Percentiles rank a stretch among this genome's conserved stretches.
Evolutionary conservation across 192 early-diverging fungal species (phyloP).

Genomic region (Coemansia sp.): DNA sequence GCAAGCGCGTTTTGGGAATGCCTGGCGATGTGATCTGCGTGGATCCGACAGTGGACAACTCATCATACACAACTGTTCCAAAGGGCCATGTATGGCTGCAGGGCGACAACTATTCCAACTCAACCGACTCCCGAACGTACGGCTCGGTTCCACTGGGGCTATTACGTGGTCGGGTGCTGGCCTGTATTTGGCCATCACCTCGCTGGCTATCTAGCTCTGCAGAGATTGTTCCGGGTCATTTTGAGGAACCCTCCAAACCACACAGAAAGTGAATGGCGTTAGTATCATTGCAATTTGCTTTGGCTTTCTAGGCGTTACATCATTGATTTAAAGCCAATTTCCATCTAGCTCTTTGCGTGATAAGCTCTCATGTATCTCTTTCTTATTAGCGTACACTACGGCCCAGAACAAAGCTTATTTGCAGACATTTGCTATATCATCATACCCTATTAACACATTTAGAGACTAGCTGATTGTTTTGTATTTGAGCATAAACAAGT

Average conservation of each 20-base stretch:
- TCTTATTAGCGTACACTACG: background rate
- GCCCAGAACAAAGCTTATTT: background rate
- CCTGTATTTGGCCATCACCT: slow-evolving; percentile 55
- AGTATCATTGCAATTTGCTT: background rate
- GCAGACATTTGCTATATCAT: background rate
- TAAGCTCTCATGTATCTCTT: background rate
- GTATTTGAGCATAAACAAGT: background rate
- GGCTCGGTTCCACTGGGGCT: slow-evolving; percentile 85
- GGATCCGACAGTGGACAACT: slow-evolving; percentile 66
- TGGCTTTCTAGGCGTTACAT: background rate
- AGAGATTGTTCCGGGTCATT: slow-evolving; percentile 39
- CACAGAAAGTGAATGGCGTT: background rate
- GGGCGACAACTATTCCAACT: slow-evolving; percentile 88
- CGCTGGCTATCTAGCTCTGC: slow-evolving; percentile 18
- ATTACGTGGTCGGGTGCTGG: slow-evolving; percentile 74
- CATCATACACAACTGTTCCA: slow-evolving; percentile 76
- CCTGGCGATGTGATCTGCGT: slow-evolving; percentile 79
- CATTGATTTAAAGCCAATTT: background rate
- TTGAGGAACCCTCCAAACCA: slow-evolving; percentile 2
- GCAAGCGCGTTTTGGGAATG: slow-evolving; percentile 83
- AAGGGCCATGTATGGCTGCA: slow-evolving; percentile 87
- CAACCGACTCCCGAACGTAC: slow-evolving; percentile 87
- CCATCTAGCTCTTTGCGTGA: background rate
- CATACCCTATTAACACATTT: background rate
- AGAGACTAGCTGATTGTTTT: background rate